A percentile compares a stretch with the other conserved stretches of the same genome.
These are phyloP conservation scores for Quercus parvula DNA, from an alignment of 306 rosid species.

Conservation along the genomic window DNA sequence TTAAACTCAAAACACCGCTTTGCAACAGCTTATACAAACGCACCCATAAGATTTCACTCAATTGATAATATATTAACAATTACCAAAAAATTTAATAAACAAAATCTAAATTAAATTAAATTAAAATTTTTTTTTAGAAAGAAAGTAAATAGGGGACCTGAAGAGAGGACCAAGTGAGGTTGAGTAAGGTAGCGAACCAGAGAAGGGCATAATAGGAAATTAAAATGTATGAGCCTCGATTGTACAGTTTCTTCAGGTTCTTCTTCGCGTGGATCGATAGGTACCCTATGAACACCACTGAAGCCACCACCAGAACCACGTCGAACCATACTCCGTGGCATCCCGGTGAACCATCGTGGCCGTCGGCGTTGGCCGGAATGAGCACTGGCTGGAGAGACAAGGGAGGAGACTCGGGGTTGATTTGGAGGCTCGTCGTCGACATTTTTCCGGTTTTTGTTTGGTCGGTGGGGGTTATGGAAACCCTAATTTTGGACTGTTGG, in stretches of 20 bases:
- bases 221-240: conserved; percentile 43
- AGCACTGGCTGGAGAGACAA: conserved; percentile 15
- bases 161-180: conserved; percentile 63
- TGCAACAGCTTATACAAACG: too few relatives aligned
- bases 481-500: conserved; percentile 9
- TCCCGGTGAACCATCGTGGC: not conserved
- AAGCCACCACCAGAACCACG: conserved; percentile 42
- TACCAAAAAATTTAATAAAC: too few relatives aligned
- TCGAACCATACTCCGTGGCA: conserved; percentile 50
- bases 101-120: too few relatives aligned
- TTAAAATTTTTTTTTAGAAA: too few relatives aligned
- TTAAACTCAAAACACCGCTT: too few relatives aligned
- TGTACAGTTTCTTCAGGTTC: conserved; percentile 46
- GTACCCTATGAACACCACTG: conserved; percentile 51
- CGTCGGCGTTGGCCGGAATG: conserved; percentile 2
- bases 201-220: conserved; percentile 62
- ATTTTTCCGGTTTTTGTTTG: not conserved
- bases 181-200: conserved; percentile 54
- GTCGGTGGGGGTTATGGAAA: not conserved
- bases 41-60: too few relatives aligned
- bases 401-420: conserved; percentile 14
- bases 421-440: conserved; percentile 2
- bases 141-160: conserved; percentile 36
- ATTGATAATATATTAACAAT: too few relatives aligned
- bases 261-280: conserved; percentile 46